phyloP scores from a whole-genome alignment of 225 moss, liverwort and hornwort genomes.

The Polytrichum commune region DNA sequence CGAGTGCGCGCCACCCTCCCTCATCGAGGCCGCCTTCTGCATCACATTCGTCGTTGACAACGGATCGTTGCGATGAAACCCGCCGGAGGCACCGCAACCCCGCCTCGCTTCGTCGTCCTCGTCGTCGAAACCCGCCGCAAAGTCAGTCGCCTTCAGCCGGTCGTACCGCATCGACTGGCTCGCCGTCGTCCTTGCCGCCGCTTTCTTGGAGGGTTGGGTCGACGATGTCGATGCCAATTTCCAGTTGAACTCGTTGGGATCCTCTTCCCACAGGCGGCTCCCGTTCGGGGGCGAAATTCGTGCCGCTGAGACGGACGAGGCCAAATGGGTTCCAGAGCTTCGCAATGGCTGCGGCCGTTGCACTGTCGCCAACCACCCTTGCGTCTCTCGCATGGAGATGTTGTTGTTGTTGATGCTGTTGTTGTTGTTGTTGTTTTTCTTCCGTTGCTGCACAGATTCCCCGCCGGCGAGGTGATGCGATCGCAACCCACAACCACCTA shows the following conservation, averaged over 20 bases:
- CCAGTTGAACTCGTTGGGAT: conserved; percentile 56
- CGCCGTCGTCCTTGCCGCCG: conserved; percentile 5
- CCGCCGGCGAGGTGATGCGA: no score
- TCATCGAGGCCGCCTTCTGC: conserved; percentile 60
- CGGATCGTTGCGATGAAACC: not conserved
- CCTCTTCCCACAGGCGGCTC: conserved; percentile 13
- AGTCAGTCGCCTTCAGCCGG: conserved; percentile 24
- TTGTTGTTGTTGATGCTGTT: conserved; percentile 28
- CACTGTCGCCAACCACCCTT: conserved; percentile 47
- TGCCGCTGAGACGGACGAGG: no score
- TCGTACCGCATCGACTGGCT: conserved; percentile 61
- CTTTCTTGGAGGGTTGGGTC: conserved; percentile 17
- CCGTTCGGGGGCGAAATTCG: no score
- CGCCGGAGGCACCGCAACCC: not conserved
- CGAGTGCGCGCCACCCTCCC: conserved; percentile 50
- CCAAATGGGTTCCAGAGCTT: no score
- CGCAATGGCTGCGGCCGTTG: conserved; percentile 29
- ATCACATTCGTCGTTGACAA: conserved; percentile 13
- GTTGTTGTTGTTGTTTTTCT: conserved; percentile 17
- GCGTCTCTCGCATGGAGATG: conserved; percentile 54
- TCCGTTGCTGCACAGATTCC: no score
- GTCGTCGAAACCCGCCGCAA: not conserved
- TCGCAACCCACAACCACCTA: no score
- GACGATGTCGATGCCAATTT: conserved; percentile 23
- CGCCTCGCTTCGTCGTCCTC: not conserved